Base-by-base conservation (phyloP, 257 asterid genomes). In the Capsicum pubescens region DNA sequence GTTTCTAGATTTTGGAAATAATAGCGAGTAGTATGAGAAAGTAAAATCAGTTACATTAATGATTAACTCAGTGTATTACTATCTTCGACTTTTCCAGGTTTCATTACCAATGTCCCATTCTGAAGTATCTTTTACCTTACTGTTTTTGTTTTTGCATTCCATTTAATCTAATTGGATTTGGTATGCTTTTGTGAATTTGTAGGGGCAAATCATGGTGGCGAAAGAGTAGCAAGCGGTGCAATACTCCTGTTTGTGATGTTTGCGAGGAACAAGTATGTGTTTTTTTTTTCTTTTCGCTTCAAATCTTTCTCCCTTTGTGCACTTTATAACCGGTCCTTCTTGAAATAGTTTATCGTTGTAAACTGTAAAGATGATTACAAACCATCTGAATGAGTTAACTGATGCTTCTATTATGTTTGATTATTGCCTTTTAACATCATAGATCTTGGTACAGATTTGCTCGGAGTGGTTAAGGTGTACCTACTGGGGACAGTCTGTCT, bases 181-280 rank as follows among this genome's bases (percentile, higher is more conserved):
- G 60, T 19, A 11, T 74, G 35, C 42, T 72, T 50, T 50, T 74
- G 17, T 50, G 44, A 13, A 21, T 74, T 74, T 74, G 81, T 21
- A 74, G 81, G 61, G 21, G 46, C 0, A 3, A 44, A 50, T 74
- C 61, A 50, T 74, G 60, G 61, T 74, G 81, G 81, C 50, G 44
- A 74, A 74, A 74, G 61, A 52, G 81, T 52, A 74, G 81, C 14
- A 74, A 74, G 61, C 9, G 17, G 46, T 21, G 44, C 19, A 74
- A 74, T 19, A 74, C 42, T 11, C 44, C 12, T 74, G 42, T 74
- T 74, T 74, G 81, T 74, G 81, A 74, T 74, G 81, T 74, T 21
- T 74, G 81, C 9, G 81, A 74, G 81, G 81, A 74, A 26, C 61
- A 74, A 52, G 81, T 74, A 12, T 19, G 81, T 74, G 61, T 21